Evolutionary conservation across 139 green algal genomes (phyloP).

Genomic region (Chlorella ohadii): DNA sequence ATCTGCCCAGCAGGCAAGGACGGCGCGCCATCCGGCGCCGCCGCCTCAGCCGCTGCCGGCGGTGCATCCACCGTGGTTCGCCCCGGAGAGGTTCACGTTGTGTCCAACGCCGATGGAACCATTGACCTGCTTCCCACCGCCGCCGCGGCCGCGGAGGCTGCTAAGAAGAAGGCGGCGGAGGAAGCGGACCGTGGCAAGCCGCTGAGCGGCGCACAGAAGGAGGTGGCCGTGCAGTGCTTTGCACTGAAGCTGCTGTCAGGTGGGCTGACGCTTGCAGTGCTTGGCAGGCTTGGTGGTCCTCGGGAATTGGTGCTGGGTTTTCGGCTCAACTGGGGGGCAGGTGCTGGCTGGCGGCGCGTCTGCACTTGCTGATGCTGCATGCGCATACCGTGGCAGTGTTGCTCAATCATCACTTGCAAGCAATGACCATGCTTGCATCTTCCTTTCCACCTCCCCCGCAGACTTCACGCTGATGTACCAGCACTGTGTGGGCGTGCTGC

Average conservation of each 20-base stretch:
- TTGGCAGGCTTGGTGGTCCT: too few species aligned
- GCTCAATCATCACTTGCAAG: too few species aligned
- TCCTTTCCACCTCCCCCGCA: too few species aligned
- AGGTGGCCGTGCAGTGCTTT: conserved; percentile 66
- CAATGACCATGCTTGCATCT: too few species aligned
- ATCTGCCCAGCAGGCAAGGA: neutral
- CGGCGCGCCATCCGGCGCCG: too few species aligned
- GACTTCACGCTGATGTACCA: conserved; percentile 87
- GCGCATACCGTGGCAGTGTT: too few species aligned
- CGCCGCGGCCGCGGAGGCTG: neutral
- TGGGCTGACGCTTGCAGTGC: too few species aligned
- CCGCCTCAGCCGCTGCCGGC: neutral
- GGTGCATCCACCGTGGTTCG: neutral
- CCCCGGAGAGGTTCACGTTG: neutral
- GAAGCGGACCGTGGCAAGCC: neutral
- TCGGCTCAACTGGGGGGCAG: too few species aligned
- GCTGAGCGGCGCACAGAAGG: conserved; percentile 29
- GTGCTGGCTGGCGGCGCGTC: too few species aligned
- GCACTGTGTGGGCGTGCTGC: conserved; percentile 75
- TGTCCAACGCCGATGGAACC: neutral
- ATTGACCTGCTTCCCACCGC: conserved; percentile 2
- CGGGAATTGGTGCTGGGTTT: too few species aligned
- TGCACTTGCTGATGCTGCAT: too few species aligned
- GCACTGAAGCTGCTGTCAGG: conserved; percentile 79
- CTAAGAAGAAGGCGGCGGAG: conserved; percentile 6